Base-by-base conservation (phyloP, 306 rosid genomes). In the Bauhinia variegata region DNA sequence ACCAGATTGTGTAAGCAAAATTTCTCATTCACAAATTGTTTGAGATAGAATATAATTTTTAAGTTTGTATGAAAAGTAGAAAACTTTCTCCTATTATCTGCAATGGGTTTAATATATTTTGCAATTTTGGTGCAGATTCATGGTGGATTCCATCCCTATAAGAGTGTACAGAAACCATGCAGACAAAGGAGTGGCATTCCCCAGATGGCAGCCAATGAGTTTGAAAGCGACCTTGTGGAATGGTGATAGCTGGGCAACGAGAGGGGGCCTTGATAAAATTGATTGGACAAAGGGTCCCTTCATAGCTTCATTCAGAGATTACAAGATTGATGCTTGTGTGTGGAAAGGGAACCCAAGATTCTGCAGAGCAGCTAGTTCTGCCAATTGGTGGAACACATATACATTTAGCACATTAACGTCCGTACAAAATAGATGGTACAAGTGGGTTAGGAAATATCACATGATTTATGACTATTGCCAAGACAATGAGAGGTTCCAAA, bases 161-260 rank as follows among this genome's bases (percentile, higher is more conserved):
- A 86, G 98, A 61, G 93, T 87, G 28, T 92, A 87, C 32, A 89
- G 83, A 88, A 92, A 87, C 84, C 96, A 92, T 51, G 96, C 80
- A 10, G 91, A 92, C 53, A 89, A 87, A 61, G 96, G 96, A 60
- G 93, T 88, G 50, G 63, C 82, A 57, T 92, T 79, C 74, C 98
- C 96, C 0, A 80, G 91, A 68, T 65, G 93, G 93, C 93, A 86
- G 60, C 98, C 98, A 69, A 87, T 92, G 98, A 76, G 91, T 75
- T 38, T 92, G 64, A 89, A 92, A 79, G 65, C 52, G 23, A 86
- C 90, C 51, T 74, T 92, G 48, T 92, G 96, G 96, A 75, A 92
- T 23, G 96, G 98, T 15, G 91, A 84, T 57, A 79, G 73, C 73
- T 89, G 96, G 98, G 98, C 98, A 36, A 92, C 98, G 44, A 14